Base-by-base conservation (phyloP, 306 rosid species). In the Vicia faba region DNA sequence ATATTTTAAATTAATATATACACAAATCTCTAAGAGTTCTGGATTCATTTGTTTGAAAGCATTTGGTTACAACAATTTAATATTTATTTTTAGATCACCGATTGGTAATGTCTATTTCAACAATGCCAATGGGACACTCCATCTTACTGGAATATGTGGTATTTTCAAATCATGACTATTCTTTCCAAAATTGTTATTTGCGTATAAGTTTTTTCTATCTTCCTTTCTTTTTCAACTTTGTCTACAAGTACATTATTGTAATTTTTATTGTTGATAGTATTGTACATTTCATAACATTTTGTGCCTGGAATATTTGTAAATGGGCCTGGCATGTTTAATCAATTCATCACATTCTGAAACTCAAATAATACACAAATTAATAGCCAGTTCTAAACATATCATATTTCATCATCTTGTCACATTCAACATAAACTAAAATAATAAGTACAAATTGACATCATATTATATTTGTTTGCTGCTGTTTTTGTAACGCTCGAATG, bases 1-100 rank as follows among this genome's bases (percentile, higher is more conserved):
- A 14, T 5, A 25, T 15, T 44, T 46, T 67, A 51, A 46, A 66
- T 36, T 57, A 10, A 1, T 25, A 12, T 19, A 19, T 13, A 43
- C 45, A 58, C 26, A 60, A 43, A 7, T 66, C 19, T 53, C 19
- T 53, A 51, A 38, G 36, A 44, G 55, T 53, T 25, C 1, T 45
- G 23, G 28, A 41, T n/a, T 45, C 38, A 39, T 69, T 9, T 2
- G 51, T 39, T 72, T 13, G 69, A 50, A 50, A 50, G 51, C 50
- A 66, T 36, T 65, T 70, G 66, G 67, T 70, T 60, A 8, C 58
- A 19, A 66, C 71, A 70, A 66, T 18, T 18, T 19, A 31, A 39
- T 26, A 8, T 45, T 12, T 26, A 28, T 54, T 31, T 56, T 69
- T 14, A 12, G 56, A 40, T 36, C 64, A 46, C 71, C 62, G 54